Base-by-base conservation (phyloP, 805 yeast genomes). In the Candida bentonensis region DNA sequence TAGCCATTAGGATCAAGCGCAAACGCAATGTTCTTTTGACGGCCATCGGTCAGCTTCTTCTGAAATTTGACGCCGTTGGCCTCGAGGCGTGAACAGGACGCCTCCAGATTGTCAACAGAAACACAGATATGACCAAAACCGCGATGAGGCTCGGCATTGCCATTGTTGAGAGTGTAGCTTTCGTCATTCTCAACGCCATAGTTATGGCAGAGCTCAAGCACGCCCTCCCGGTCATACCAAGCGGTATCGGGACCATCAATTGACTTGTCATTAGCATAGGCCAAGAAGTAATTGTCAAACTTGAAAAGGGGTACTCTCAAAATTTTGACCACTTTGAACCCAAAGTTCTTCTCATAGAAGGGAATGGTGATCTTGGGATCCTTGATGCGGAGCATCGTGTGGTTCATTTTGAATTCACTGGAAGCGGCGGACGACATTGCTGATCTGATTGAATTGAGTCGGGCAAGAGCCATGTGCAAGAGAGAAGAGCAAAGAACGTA, bases 81-180 rank as follows among this genome's bases (percentile, higher is more conserved):
- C 50, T 80, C 73, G 47, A 89, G 68, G 22, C 66, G 60, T 34
- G 65, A 64, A 61, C 89, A 86, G 3, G 78, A 66, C 9, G 59
- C 72, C 44, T 64, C 77, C 46, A 89, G 75, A 64, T 88, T 79
- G 53, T 85, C 84, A 15, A 88, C 95, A 1, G 95, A 72, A 52
- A 89, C 65, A 63, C 96, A 86, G 47, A 87, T 78, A 64, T 89
- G 98, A 21, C 98, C 98, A 58, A 88, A 89, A 0, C 98, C 97
- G 52, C 89, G 74, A 60, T 76, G 68, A 33, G 94, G 89, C 44
- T 80, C 86, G 5, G 70, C 76, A 60, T 92, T 89, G 47, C 98
- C 98, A 57, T 80, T 82, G 65, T 75, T 81, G 42, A 81, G 62
- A 47, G 63, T 68, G 64, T 69, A 86, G 5, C 64, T 60, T 1